Conservation (phyloP, 2,329 filamentous ascomycete genomes). For the Venturia asperata region DNA sequence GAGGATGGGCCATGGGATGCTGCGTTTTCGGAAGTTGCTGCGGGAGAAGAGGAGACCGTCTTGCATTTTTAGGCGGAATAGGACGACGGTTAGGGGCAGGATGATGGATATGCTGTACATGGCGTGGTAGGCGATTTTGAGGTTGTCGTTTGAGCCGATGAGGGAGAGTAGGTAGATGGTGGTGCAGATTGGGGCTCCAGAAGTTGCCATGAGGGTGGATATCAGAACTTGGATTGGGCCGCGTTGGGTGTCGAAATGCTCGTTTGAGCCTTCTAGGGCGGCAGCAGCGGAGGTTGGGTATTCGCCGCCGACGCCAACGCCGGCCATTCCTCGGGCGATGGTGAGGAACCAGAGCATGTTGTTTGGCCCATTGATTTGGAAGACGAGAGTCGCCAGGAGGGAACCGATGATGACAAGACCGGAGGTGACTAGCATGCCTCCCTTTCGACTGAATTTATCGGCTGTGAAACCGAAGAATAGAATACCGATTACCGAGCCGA, state of each 20-base stretch:
- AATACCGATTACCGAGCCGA: slow-evolving; percentile 53
- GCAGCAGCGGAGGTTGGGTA: slow-evolving; percentile 47
- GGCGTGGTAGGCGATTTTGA: slow-evolving; percentile 36
- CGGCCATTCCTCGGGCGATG: slow-evolving; percentile 36
- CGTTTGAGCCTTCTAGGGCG: slow-evolving; percentile 49
- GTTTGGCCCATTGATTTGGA: slow-evolving; percentile 37
- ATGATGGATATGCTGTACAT: slow-evolving; percentile 40
- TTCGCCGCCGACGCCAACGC: slow-evolving; percentile 43
- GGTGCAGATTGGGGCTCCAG: slow-evolving; percentile 46
- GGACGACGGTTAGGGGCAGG: slow-evolving; percentile 47
- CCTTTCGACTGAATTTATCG: slow-evolving; percentile 45
- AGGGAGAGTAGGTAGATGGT: slow-evolving; percentile 46
- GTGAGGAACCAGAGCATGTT: slow-evolving; percentile 49
- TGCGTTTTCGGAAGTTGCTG: slow-evolving; percentile 42
- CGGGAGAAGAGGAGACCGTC: slow-evolving; percentile 40
- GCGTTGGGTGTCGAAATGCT: slow-evolving; percentile 40
- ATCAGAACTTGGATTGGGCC: slow-evolving; percentile 53
- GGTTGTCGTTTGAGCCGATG: slow-evolving; percentile 31
- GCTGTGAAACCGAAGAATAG: slow-evolving; percentile 46
- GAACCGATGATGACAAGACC: slow-evolving; percentile 43
- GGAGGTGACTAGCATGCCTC: slow-evolving; percentile 43
- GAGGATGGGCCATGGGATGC: slow-evolving; percentile 43
- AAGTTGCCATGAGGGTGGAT: slow-evolving; percentile 45
- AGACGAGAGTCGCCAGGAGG: slow-evolving; percentile 34
- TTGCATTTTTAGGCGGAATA: slow-evolving; percentile 41